phyloP scores from a whole-genome alignment of 129 eudicot species.

The Ambrosia artemisiifolia region DNA sequence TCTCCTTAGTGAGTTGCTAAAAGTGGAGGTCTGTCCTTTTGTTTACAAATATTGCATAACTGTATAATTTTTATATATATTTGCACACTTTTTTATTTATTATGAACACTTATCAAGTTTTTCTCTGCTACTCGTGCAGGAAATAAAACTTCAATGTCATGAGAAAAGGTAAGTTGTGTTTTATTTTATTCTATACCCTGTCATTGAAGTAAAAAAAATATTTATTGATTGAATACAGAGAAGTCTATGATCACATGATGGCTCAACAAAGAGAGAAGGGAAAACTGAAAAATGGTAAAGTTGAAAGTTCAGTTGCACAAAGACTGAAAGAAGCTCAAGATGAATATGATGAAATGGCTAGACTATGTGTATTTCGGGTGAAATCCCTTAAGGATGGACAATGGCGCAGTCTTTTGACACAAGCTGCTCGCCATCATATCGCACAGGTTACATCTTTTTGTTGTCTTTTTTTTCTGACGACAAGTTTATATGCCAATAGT shows the following conservation, averaged over 20 bases:
- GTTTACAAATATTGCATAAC: not conserved
- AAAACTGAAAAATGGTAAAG: conserved; percentile 62
- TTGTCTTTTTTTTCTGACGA: not conserved
- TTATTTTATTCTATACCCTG: not conserved
- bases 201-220: conserved; percentile 4
- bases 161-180: conserved; percentile 69
- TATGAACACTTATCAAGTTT: conserved; percentile 15
- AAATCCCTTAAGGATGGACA: conserved; percentile 94
- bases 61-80: not conserved
- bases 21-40: conserved; percentile 78
- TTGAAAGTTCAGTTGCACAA: conserved; percentile 58
- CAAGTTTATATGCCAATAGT: not conserved
- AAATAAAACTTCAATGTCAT: conserved; percentile 90
- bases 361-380: conserved; percentile 74
- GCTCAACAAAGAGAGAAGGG: conserved; percentile 71
- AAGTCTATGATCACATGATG: conserved; percentile 74
- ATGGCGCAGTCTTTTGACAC: conserved; percentile 81
- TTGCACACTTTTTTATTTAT: not conserved
- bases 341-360: conserved; percentile 81
- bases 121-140: conserved; percentile 53
- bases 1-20: conserved; percentile 79
- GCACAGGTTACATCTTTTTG: conserved; percentile 63
- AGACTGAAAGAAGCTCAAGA: conserved; percentile 68
- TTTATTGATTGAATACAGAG: conserved; percentile 48
- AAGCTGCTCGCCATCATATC: conserved; percentile 93